Conservation (phyloP, 1,284 basidiomycete species). For the Paramarasmius palmivorus region DNA sequence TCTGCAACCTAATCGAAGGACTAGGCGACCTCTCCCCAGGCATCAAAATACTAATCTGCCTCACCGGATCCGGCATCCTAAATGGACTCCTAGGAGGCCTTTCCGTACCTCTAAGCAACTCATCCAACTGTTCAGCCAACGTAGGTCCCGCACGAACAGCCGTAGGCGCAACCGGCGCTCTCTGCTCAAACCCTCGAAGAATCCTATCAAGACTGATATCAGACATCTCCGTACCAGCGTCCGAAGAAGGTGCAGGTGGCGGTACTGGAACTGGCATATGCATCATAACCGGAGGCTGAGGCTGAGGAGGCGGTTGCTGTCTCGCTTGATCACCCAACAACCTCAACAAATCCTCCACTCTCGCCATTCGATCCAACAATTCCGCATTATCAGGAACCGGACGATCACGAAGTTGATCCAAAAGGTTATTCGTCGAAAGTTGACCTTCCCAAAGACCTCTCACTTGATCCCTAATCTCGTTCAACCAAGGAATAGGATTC, state of each 20-base stretch:
- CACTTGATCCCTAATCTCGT: slow-evolving; percentile 52
- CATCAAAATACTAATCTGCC: slow-evolving; percentile 7
- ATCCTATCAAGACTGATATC: neutral
- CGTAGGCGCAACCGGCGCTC: slow-evolving; percentile 1
- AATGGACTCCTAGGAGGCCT: slow-evolving; percentile 2
- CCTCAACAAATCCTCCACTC: slow-evolving; percentile 44
- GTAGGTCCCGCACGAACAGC: slow-evolving; percentile 6
- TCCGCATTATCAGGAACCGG: slow-evolving; percentile 33
- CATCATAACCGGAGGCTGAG: slow-evolving; percentile 17
- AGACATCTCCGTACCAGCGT: neutral
- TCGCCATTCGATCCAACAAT: slow-evolving; percentile 35
- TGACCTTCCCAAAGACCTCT: slow-evolving; percentile 59
- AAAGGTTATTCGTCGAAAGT: slow-evolving; percentile 50
- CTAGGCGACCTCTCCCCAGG: neutral
- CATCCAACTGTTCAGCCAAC: slow-evolving; percentile 13
- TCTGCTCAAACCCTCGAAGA: neutral
- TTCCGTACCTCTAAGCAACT: slow-evolving; percentile 9
- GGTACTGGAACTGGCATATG: slow-evolving; percentile 18
- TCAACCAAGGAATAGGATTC: slow-evolving; percentile 32
- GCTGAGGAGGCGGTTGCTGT: slow-evolving; percentile 20
- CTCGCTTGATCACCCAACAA: slow-evolving; percentile 29
- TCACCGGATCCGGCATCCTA: slow-evolving; percentile 13
- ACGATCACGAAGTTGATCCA: slow-evolving; percentile 41
- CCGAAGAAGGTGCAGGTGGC: slow-evolving; percentile 12
- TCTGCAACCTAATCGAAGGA: neutral